Evolutionary conservation across 345 rosid genomes (phyloP).

Genomic region (Populus euphratica): DNA sequence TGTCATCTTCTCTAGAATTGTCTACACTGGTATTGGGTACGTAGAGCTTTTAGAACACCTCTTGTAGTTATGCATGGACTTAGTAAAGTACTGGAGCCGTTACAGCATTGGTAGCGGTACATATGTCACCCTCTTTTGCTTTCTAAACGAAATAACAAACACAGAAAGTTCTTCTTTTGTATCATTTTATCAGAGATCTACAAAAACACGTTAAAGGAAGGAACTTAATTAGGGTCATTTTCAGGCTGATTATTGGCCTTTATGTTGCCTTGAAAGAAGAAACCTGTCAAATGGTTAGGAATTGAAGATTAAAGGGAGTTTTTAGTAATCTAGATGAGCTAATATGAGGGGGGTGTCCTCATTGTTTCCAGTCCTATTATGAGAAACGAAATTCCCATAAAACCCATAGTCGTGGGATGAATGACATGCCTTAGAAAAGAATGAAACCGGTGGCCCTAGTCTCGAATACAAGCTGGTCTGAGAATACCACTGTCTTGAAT

Average conservation of each 20-base stretch:
- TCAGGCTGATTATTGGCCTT: neutral
- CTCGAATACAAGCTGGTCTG: too few relatives aligned
- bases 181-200: neutral
- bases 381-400: too few relatives aligned
- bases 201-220: neutral
- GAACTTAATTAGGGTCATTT: neutral
- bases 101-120: conserved; percentile 10
- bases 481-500: neutral
- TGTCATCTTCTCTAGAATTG: conserved; percentile 4
- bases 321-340: neutral
- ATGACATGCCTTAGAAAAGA: neutral
- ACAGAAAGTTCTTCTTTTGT: neutral
- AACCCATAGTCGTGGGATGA: neutral
- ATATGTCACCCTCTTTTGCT: conserved; percentile 8
- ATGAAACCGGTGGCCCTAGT: neutral
- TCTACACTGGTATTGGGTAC: neutral
- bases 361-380: neutral
- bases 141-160: neutral
- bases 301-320: neutral
- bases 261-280: neutral
- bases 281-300: neutral
- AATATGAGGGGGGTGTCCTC: neutral
- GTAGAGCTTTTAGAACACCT: conserved; percentile 3
- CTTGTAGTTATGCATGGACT: conserved; percentile 10
- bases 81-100: conserved; percentile 6